phyloP scores from a whole-genome alignment of 345 rosid species.

The Kandelia obovata region DNA sequence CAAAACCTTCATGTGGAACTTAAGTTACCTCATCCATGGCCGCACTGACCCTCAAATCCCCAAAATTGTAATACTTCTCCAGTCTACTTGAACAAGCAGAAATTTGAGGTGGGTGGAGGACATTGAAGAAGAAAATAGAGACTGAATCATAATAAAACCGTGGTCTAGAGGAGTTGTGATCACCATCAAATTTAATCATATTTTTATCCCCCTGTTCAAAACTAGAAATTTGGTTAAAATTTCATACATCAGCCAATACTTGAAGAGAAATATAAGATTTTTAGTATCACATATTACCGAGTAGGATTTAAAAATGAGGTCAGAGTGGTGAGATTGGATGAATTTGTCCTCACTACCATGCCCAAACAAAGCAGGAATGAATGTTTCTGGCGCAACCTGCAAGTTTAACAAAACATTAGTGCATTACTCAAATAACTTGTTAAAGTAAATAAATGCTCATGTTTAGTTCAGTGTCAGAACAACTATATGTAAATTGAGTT shows the following conservation, averaged over 20 bases:
- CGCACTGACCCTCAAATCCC: slow-evolving; percentile 49
- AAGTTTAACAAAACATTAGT: slow-evolving; percentile 17
- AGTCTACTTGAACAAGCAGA: slow-evolving; percentile 52
- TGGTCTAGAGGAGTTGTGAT: slow-evolving; percentile 91
- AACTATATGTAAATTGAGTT: background rate
- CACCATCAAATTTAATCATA: slow-evolving; percentile 90
- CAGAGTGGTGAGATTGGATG: slow-evolving; percentile 33
- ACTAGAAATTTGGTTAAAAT: slow-evolving; percentile 12
- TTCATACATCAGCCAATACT: slow-evolving; percentile 6
- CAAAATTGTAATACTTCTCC: slow-evolving; percentile 80
- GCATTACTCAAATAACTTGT: background rate
- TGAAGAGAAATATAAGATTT: background rate
- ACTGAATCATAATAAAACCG: slow-evolving; percentile 91
- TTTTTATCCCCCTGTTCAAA: slow-evolving; percentile 91
- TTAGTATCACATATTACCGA: slow-evolving; percentile 25
- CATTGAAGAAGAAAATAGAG: slow-evolving; percentile 84
- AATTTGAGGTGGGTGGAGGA: slow-evolving; percentile 78
- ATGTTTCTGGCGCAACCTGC: slow-evolving; percentile 34
- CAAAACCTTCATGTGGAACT: slow-evolving; percentile 7
- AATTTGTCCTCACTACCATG: slow-evolving; percentile 36
- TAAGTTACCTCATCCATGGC: slow-evolving; percentile 70
- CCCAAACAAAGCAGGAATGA: slow-evolving; percentile 32
- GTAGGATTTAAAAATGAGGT: slow-evolving; percentile 31
- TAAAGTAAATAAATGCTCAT: background rate
- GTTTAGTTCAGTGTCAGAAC: too few species aligned